Conservation (phyloP, 306 rosid species). For the Rosa multiflora region DNA sequence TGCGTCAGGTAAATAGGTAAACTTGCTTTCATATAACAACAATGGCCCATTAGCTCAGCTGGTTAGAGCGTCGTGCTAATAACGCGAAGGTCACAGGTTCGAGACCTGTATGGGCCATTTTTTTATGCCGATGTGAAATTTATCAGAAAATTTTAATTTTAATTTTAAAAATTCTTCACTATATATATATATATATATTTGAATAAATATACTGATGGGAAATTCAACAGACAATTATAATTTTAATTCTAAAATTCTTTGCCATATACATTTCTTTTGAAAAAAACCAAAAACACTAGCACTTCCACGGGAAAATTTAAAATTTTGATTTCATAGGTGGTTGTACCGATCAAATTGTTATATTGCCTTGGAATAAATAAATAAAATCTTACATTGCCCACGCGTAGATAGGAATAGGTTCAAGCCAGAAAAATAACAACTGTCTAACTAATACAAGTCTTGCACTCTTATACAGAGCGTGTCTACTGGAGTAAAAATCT, state of each 20-base stretch:
- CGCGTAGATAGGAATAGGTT: neutral
- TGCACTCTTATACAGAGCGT: neutral
- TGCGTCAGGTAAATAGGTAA: no score
- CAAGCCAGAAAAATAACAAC: neutral
- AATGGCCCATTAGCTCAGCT: constrained; percentile 15
- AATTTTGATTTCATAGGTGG: no score
- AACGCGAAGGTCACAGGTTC: constrained; percentile 23
- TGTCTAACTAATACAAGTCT: neutral
- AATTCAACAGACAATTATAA: no score
- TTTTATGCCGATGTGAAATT: neutral
- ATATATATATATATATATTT: no score
- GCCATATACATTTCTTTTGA: no score
- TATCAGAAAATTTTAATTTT: no score
- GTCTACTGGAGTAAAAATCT: neutral
- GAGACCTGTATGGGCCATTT: constrained; percentile 23
- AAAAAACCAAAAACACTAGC: no score
- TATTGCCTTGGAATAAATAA: neutral
- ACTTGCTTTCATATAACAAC: no score
- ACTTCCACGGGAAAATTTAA: no score
- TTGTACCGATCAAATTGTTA: no score
- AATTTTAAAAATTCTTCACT: neutral
- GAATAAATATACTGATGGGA: no score
- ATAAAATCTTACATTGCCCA: neutral
- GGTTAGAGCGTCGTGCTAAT: constrained; percentile 24
- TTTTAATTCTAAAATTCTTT: no score